Base-by-base conservation (phyloP, 495 filamentous ascomycete genomes). In the Cryomyces antarcticus region DNA sequence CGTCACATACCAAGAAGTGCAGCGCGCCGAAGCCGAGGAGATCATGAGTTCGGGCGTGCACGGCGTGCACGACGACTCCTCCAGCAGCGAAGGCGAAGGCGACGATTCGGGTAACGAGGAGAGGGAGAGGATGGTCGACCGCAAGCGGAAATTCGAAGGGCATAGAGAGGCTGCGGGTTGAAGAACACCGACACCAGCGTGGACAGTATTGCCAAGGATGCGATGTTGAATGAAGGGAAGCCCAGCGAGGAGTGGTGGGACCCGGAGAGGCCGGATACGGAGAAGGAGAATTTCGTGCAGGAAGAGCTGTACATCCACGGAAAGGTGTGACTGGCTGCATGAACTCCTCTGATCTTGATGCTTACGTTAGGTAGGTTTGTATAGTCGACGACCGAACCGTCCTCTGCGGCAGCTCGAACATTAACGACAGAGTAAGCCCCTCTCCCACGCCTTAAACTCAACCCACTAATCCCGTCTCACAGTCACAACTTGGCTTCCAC, bases 261-360 rank as follows among this genome's bases (percentile, higher is more conserved):
- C 5, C 78, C 44, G 2, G 47, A 77, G 79, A 69, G 82, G 5
- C 78, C 46, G 7, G 47, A 77, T 2, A 67, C 78, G 6, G 88
- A 95, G 52, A 75, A 80, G 48, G 71, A 79, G 27, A 84, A 89
- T 49, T 83, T 93, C 62, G 74, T 94, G 39, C 87, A 94, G 53
- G 88, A 97, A 56, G 85, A 97, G 63, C 69, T 95, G 0, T 97
- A 95, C 49, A 72, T 94, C 33, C 88, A 97, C 54, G 80, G 74
- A 34, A 95, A 95, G 60, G 67, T 64, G 30, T 50, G 41, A 39
- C 24, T 7, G 37, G 7, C 9, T 6, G 7, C 7, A 7, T 10
- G 9, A 77, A 75, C 27, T 78, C 94, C 44, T 93, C 80, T 35
- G 95, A 97, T 57, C 73, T 97, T 57, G 95, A 97, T 52, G 88